Conservation (phyloP, 441 rosid species). For the Pelargonium australe region DNA sequence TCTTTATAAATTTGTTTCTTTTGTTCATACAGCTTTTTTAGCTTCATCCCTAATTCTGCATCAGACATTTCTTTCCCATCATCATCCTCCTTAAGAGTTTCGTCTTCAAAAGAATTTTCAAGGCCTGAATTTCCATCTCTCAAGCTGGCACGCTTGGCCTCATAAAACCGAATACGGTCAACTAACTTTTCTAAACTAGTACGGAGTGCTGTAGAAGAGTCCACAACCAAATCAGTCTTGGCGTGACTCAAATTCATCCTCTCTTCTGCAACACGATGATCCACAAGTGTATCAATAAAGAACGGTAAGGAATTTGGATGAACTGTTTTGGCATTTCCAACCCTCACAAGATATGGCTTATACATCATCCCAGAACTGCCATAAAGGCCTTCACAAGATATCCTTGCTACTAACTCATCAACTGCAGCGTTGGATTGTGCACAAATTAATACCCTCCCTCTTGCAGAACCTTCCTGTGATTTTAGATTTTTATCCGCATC, state of each 20-base stretch:
- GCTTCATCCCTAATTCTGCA: constrained; percentile 56
- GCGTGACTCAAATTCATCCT: constrained; percentile 38
- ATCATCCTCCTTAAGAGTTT: constrained; percentile 30
- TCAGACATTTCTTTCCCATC: constrained; percentile 63
- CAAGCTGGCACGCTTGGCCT: constrained; percentile 87
- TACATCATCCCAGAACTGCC: constrained; percentile 85
- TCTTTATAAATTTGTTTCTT: constrained; percentile 85
- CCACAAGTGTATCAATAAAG: constrained; percentile 87
- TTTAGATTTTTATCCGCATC: constrained; percentile 42
- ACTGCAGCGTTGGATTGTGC: constrained; percentile 99
- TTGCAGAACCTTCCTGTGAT: constrained; percentile 40
- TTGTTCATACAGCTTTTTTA: constrained; percentile 71
- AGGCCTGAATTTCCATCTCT: constrained; percentile 51
- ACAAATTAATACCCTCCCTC: constrained; percentile 86
- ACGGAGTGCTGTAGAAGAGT: constrained; percentile 59
- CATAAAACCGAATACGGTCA: constrained; percentile 67
- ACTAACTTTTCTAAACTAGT: constrained; percentile 76
- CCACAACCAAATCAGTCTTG: constrained; percentile 37
- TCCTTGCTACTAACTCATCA: constrained; percentile 93
- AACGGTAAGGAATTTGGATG: constrained; percentile 84
- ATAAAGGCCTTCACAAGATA: constrained; percentile 71
- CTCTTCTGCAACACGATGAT: constrained; percentile 78
- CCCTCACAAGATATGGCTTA: constrained; percentile 95
- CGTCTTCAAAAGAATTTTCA: constrained; percentile 43
- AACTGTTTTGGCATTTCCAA: constrained; percentile 89